These are phyloP conservation scores for Knufia petricola DNA, from an alignment of 2,329 filamentous ascomycete species.

Conservation along the genomic window DNA sequence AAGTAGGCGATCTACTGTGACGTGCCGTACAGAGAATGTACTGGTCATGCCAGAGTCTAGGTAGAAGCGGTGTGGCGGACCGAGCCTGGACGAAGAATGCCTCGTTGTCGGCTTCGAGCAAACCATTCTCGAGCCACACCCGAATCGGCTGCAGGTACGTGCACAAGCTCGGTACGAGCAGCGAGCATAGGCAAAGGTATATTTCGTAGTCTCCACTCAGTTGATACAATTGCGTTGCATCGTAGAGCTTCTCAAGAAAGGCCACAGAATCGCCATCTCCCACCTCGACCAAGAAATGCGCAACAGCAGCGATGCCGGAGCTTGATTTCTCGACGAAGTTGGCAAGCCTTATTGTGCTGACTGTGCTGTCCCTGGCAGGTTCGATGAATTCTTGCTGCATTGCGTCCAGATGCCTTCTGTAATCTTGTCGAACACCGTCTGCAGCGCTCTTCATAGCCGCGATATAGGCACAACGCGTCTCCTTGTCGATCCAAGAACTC, in stretches of 20 bases:
- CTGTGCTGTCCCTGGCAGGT: neutral
- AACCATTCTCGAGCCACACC: slow-evolving; percentile 75
- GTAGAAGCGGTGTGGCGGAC: slow-evolving; percentile 45
- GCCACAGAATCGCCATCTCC: slow-evolving; percentile 31
- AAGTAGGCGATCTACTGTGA: slow-evolving; percentile 59
- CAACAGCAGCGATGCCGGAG: neutral
- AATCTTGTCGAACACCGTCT: neutral
- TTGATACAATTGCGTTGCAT: neutral
- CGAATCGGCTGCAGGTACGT: slow-evolving; percentile 73
- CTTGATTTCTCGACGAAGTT: neutral
- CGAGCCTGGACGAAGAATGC: slow-evolving; percentile 64
- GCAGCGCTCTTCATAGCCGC: slow-evolving; percentile 26
- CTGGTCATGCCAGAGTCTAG: slow-evolving; percentile 65
- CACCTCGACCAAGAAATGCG: neutral
- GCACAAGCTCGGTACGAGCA: slow-evolving; percentile 67
- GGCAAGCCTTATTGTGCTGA: neutral
- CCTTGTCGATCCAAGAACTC: slow-evolving; percentile 12
- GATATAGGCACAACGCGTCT: neutral
- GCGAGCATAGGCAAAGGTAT: neutral
- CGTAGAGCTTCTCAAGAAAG: slow-evolving; percentile 61
- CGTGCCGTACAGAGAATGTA: slow-evolving; percentile 58
- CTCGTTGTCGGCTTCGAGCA: slow-evolving; percentile 55
- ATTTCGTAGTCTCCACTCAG: neutral
- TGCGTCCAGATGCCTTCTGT: neutral
- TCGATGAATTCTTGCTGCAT: slow-evolving; percentile 1